These are phyloP conservation scores for Acer campestre DNA, from an alignment of 345 rosid genomes.

Conservation along the genomic window DNA sequence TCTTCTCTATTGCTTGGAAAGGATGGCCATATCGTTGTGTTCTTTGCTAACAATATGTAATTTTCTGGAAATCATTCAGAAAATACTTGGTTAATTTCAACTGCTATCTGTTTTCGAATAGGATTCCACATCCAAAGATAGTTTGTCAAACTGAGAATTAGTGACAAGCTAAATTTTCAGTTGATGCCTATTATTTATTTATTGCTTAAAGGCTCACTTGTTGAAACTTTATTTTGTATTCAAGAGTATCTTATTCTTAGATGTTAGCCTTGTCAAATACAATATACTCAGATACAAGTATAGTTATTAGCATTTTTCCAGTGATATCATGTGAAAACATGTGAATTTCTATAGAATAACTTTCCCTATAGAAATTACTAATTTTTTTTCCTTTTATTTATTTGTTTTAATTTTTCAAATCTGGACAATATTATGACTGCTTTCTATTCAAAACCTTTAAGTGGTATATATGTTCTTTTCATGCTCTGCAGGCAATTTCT, in stretches of 20 bases:
- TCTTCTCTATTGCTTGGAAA: background rate
- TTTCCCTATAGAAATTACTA: background rate
- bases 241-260: background rate
- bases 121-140: constrained; percentile 4
- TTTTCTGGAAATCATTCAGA: background rate
- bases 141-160: background rate
- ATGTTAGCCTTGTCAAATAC: background rate
- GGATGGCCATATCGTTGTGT: background rate
- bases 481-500: constrained; percentile 71
- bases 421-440: background rate
- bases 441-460: constrained; percentile 10
- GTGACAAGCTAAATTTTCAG: background rate
- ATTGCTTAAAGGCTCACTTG: background rate
- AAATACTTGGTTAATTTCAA: background rate
- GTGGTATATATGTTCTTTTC: constrained; percentile 9
- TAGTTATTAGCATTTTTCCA: background rate
- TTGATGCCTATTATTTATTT: background rate
- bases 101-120: background rate
- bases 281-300: background rate
- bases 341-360: background rate
- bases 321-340: background rate
- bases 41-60: background rate
- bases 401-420: background rate
- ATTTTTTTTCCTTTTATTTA: background rate
- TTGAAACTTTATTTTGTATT: background rate